Percentiles rank a stretch among this genome's conserved stretches.
These are phyloP conservation scores for Arthrobotrys sphaeroides DNA, from an alignment of 2,329 filamentous ascomycete genomes.

Conservation along the genomic window DNA sequence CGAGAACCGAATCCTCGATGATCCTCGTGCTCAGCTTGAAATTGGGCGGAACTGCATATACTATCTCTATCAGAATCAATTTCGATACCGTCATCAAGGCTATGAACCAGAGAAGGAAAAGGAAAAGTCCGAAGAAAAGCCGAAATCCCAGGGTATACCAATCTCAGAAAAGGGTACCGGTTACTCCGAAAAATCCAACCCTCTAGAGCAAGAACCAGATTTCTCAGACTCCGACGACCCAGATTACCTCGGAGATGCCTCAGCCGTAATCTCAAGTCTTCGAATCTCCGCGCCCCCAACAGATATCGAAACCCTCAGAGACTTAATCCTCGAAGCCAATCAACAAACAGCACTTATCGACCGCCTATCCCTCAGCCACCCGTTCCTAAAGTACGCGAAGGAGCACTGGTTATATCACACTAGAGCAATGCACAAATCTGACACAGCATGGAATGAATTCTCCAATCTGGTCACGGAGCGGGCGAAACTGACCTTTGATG, in stretches of 20 bases:
- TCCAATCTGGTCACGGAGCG: not conserved
- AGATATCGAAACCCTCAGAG: not conserved
- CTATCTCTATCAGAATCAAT: not conserved
- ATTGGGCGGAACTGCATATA: not conserved
- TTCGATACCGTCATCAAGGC: not conserved
- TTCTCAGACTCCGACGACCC: not conserved
- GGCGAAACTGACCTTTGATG: not conserved
- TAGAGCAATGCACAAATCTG: conserved; percentile 9
- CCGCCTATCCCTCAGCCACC: not conserved
- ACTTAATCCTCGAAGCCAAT: not conserved
- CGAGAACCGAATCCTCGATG: conserved; percentile 2
- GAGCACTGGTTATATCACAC: conserved; percentile 10
- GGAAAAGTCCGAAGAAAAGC: not conserved
- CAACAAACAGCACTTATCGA: not conserved
- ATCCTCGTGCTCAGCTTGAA: not conserved
- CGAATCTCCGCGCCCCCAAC: not conserved
- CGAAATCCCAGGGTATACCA: too few relatives aligned
- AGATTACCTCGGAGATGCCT: not conserved
- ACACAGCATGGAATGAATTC: not conserved
- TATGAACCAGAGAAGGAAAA: not conserved
- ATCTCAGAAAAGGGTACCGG: not conserved
- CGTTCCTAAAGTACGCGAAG: conserved; percentile 1
- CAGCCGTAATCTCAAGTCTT: not conserved
- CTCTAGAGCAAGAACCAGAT: not conserved
- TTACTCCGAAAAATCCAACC: not conserved